Evolutionary conservation across 2,329 filamentous ascomycete genomes (phyloP), one percentile per base, ranked within the genome.

Genomic region (Aspergillus pseudoterreus): DNA sequence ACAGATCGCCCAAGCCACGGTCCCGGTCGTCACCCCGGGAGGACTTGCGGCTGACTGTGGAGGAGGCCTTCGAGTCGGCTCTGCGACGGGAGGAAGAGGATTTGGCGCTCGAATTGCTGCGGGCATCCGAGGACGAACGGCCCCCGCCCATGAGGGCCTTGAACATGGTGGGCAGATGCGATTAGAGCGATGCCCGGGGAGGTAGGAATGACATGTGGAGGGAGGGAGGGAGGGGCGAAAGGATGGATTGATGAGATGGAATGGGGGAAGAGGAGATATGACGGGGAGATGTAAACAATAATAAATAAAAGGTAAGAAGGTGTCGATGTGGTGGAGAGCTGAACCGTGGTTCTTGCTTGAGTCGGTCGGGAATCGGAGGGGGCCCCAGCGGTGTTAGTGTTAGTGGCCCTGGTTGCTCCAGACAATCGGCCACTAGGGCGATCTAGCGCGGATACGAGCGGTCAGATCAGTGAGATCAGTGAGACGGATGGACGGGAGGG

Each of bases 21-120:
- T 71, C 72, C 70, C 73, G 72, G 68, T 75, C 73, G 69, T 76
- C 73, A 72, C 70, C 69, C 67, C 72, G 70, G 67, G 72, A 63
- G 50, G 71, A 68, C 61, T 70, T 74, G 58, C 65, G 69, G 54
- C 65, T 68, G 43, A 65, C 63, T 50, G 65, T 63, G 17, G 67
- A 70, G 35, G 61, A 63, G 41, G 54, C 47, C 57, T 66, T 70
- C 33, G 64, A 66, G 45, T 66, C 59, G 27, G 63, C 57, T 57
- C 61, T 66, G 61, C 66, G 68, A 51, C 66, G 68, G 54, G 61
- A 51, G 41, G 51, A 62, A 38, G 58, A 60, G 19, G 15, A 19
- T 46, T 66, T 70, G 21, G 69, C 70, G 53, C 61, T 63, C 49
- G 61, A 61, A 52, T 59, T 64, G 53, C 65, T 66, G 58, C 67